Evolutionary conservation across 1,139 yeast genomes (phyloP).

Genomic region (Debaryomycetaceae sp.): DNA sequence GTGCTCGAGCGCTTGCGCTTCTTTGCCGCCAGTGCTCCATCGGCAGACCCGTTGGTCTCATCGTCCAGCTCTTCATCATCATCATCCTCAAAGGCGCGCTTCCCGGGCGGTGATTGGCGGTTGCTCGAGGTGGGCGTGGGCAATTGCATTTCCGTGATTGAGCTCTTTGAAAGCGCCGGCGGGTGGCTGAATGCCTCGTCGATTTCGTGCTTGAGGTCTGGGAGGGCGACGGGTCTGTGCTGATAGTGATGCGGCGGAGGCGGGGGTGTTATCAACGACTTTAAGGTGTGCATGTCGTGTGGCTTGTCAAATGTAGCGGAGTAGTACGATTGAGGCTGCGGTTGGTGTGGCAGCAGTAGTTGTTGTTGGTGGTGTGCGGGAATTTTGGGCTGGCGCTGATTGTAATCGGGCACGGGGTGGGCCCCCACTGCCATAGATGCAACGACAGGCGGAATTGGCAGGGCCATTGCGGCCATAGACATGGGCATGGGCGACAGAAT

Average conservation of each 20-base stretch:
- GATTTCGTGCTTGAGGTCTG: conserved; percentile 26
- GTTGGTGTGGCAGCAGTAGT: conserved; percentile 10
- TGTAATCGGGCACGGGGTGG: no score
- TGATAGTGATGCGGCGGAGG: conserved; percentile 1
- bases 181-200: conserved; percentile 38
- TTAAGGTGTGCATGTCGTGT: conserved; percentile 6
- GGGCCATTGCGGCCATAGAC: no score
- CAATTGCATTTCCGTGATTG: conserved; percentile 16
- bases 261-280: conserved; percentile 7
- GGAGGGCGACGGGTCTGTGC: background rate
- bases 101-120: conserved; percentile 4
- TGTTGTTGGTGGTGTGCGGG: conserved; percentile 3
- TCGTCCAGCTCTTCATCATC: no score
- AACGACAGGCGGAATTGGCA: no score
- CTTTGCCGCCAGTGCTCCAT: conserved; percentile 15
- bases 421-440: no score
- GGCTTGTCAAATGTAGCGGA: no score
- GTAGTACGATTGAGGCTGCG: conserved; percentile 8
- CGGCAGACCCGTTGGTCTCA: no score
- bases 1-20: conserved; percentile 30
- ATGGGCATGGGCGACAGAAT: conserved; percentile 2
- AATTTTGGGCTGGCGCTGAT: conserved; percentile 6
- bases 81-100: conserved; percentile 12
- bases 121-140: conserved; percentile 33
- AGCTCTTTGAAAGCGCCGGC: conserved; percentile 11